These are phyloP conservation scores for Piper betle DNA, from an alignment of 164 flowering plant species.

Conservation along the genomic window DNA sequence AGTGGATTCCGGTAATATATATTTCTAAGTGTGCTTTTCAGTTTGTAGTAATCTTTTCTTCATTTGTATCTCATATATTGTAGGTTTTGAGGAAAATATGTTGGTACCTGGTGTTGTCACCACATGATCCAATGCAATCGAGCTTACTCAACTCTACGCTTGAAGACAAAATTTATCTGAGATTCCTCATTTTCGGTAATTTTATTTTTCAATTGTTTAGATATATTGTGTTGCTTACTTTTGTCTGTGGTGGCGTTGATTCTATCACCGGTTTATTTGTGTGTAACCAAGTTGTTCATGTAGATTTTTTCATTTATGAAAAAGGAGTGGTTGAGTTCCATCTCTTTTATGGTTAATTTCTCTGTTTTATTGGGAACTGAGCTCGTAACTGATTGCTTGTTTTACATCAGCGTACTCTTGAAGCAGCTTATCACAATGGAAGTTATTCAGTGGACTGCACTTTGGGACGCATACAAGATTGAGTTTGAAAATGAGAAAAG, in stretches of 20 bases:
- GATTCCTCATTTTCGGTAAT: conserved; percentile 66
- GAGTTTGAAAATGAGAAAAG: conserved; percentile 82
- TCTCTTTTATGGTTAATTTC: too few species aligned
- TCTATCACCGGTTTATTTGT: conserved; percentile 5
- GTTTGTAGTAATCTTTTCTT: conserved; percentile 1
- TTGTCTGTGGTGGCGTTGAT: neutral
- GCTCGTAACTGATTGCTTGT: neutral
- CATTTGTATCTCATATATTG: neutral
- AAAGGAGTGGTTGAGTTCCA: too few species aligned
- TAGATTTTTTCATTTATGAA: too few species aligned
- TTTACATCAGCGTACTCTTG: conserved; percentile 45
- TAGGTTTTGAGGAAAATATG: conserved; percentile 88
- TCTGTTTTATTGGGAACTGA: neutral
- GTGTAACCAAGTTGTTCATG: neutral
- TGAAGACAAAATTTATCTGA: conserved; percentile 93
- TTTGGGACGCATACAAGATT: conserved; percentile 60
- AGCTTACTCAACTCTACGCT: conserved; percentile 83
- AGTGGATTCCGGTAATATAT: conserved; percentile 65
- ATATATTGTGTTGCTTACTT: neutral
- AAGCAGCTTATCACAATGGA: conserved; percentile 93
- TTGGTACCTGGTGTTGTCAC: conserved; percentile 78
- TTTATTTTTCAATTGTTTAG: neutral
- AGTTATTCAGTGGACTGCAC: conserved; percentile 85
- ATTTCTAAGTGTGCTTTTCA: neutral
- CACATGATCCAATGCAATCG: conserved; percentile 96